phyloP scores from a whole-genome alignment of 1,284 basidiomycete genomes.

The Caloboletus firmus region DNA sequence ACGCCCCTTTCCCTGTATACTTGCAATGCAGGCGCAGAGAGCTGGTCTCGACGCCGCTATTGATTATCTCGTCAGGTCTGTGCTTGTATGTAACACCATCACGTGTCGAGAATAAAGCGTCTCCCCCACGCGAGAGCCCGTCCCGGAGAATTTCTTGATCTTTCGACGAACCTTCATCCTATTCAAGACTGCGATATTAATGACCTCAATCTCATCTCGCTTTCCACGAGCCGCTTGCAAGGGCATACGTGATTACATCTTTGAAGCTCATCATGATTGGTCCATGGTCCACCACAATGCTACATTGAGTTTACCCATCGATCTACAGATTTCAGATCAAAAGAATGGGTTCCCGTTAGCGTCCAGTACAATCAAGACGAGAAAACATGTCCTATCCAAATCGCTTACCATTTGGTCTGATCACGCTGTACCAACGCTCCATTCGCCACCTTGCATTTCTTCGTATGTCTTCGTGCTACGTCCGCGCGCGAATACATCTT shows the following conservation, averaged over 20 bases:
- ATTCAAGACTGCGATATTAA: background rate
- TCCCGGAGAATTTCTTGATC: background rate
- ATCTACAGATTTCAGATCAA: background rate
- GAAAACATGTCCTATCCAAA: background rate
- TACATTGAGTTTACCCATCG: background rate
- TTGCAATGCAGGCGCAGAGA: background rate
- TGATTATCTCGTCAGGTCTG: background rate
- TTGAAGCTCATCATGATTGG: background rate
- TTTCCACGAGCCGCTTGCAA: background rate
- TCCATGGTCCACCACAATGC: background rate
- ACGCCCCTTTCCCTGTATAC: background rate
- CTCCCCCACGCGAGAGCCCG: background rate
- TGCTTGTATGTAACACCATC: background rate
- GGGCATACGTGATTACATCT: background rate
- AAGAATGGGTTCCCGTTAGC: background rate
- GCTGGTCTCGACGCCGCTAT: background rate
- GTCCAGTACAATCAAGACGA: background rate
- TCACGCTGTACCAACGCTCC: slow-evolving; percentile 2
- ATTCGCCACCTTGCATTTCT: slow-evolving; percentile 30
- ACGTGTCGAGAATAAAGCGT: background rate
- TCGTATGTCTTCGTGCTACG: slow-evolving; percentile 30
- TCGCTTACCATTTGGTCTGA: background rate
- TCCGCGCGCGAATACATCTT: slow-evolving; percentile 32
- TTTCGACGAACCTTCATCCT: background rate
- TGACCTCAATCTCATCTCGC: background rate